These are phyloP conservation scores for Starmerella riodocensis DNA, from an alignment of 805 yeast species.

Conservation along the genomic window DNA sequence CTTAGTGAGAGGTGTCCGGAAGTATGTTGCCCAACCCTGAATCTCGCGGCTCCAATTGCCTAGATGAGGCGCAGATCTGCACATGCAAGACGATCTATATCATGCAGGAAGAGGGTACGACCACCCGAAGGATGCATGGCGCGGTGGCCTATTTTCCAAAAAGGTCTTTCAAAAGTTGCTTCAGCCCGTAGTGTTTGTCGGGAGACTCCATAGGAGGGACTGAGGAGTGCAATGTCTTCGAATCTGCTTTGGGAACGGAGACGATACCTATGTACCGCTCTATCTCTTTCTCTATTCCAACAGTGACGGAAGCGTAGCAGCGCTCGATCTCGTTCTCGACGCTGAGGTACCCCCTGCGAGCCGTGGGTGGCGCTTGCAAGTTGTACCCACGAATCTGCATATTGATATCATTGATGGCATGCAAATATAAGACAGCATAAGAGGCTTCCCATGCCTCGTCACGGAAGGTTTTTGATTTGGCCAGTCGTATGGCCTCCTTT, in stretches of 20 bases:
- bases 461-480: neutral
- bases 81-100: too few relatives aligned
- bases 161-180: conserved; percentile 21
- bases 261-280: conserved; percentile 9
- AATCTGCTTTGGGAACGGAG: conserved; percentile 10
- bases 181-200: conserved; percentile 24
- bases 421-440: conserved; percentile 26
- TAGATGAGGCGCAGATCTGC: too few relatives aligned
- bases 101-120: too few relatives aligned
- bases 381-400: conserved; percentile 44
- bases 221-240: conserved; percentile 11
- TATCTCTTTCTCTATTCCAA: conserved; percentile 14
- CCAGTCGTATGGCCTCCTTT: conserved; percentile 1
- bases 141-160: conserved; percentile 1
- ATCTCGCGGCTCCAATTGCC: too few relatives aligned
- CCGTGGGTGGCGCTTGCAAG: conserved; percentile 48
- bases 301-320: conserved; percentile 29
- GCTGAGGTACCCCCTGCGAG: conserved; percentile 42
- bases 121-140: too few relatives aligned
- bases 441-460: conserved; percentile 30
- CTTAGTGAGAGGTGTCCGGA: too few relatives aligned
- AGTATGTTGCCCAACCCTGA: too few relatives aligned
- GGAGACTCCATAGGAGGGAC: conserved; percentile 21
- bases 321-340: conserved; percentile 34
- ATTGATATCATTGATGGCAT: conserved; percentile 33